Conservation (phyloP, 2,329 filamentous ascomycete genomes). For the Trichoderma guizhouense region DNA sequence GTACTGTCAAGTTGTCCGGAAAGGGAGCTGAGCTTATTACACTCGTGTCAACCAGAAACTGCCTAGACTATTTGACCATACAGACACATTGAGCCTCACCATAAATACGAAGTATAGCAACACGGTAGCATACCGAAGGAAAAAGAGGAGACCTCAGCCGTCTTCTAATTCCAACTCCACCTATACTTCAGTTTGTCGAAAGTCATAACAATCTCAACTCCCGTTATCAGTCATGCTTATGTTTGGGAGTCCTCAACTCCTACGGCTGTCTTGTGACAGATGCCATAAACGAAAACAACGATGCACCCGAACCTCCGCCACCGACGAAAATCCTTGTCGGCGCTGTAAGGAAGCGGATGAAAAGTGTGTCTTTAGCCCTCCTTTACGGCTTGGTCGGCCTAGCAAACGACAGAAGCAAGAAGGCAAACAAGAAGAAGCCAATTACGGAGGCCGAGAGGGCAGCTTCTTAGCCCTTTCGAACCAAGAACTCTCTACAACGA, state of each 20-base stretch:
- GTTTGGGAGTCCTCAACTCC: background rate
- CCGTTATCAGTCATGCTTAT: background rate
- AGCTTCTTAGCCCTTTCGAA: background rate
- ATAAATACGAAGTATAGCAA: background rate
- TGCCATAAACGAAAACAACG: slow-evolving; percentile 4
- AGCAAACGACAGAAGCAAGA: background rate
- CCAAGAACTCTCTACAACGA: background rate
- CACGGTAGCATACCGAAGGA: background rate
- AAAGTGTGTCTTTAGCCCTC: background rate
- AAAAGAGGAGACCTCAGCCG: background rate
- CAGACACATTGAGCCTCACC: background rate
- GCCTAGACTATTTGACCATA: background rate
- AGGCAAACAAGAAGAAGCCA: background rate
- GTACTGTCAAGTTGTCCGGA: background rate
- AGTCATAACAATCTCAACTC: background rate
- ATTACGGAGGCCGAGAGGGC: background rate
- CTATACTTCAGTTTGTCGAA: too few relatives aligned
- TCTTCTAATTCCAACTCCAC: background rate
- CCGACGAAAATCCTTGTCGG: background rate
- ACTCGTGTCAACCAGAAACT: background rate
- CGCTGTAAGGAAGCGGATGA: background rate
- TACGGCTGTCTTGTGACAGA: background rate
- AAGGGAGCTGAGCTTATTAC: background rate
- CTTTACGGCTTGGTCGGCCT: background rate
- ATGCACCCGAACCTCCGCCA: background rate